Percentiles rank a stretch among this genome's conserved stretches.
These are phyloP conservation scores for Medicago arabica DNA, from an alignment of 306 rosid species.

Conservation along the genomic window DNA sequence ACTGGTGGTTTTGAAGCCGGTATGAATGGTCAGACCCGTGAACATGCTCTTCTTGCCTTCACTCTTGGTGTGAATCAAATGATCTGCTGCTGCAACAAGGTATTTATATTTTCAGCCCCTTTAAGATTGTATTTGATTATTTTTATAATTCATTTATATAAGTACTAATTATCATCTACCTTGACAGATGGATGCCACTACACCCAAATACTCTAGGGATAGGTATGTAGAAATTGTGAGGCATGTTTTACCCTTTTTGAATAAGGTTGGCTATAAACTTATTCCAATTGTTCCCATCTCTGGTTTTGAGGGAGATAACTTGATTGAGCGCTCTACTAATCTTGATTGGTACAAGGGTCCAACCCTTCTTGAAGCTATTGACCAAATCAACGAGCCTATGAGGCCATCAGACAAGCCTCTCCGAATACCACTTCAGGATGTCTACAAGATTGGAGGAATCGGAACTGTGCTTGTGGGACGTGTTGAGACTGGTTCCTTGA, in stretches of 20 bases:
- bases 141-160: no score
- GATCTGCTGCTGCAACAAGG: no score
- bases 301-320: no score
- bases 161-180: no score
- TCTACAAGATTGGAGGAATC: conserved; percentile 32
- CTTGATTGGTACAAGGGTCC: no score
- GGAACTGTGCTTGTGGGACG: conserved; percentile 35
- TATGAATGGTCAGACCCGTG: no score
- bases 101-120: background rate
- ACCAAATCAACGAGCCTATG: conserved; percentile 73
- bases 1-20: no score
- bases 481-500: conserved; percentile 74
- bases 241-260: conserved; percentile 86
- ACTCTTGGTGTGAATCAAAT: no score
- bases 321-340: no score
- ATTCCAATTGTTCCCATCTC: conserved; percentile 78
- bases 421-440: conserved; percentile 89
- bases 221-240: conserved; percentile 85
- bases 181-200: no score
- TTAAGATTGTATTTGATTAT: background rate
- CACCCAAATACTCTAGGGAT: conserved; percentile 62
- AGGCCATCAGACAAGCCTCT: conserved; percentile 90
- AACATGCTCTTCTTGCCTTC: no score
- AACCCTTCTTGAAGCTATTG: conserved; percentile 73
- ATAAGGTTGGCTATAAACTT: conserved; percentile 47